phyloP scores from a whole-genome alignment of 1,284 basidiomycete species.

The Cutaneotrichosporon sp. region DNA sequence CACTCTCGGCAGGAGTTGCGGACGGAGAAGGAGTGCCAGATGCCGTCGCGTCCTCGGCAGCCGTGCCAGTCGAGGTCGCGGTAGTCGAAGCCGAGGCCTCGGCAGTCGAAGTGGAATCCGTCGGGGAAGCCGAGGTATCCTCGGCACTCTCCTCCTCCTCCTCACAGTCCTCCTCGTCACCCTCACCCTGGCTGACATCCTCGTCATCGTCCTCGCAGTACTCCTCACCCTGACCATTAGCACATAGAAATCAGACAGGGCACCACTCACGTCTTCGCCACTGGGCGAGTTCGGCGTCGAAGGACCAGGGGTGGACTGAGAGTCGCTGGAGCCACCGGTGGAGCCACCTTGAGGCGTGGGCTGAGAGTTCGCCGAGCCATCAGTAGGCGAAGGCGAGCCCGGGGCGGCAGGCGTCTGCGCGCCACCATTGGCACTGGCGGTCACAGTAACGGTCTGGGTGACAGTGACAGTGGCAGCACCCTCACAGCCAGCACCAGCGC shows the following conservation, averaged over 20 bases:
- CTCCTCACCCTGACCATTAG: slow-evolving; percentile 4
- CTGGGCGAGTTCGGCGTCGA: background rate
- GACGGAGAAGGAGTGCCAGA: background rate
- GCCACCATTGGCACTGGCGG: slow-evolving; percentile 1
- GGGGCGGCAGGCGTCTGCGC: background rate
- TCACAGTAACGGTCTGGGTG: slow-evolving; percentile 11
- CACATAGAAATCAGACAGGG: too few species aligned
- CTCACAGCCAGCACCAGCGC: too few species aligned
- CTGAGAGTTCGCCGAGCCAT: background rate
- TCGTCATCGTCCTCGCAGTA: slow-evolving; percentile 14
- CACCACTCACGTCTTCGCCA: too few species aligned
- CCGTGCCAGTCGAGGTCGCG: background rate
- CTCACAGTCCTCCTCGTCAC: slow-evolving; percentile 2
- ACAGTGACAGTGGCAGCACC: background rate
- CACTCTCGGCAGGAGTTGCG: too few species aligned
- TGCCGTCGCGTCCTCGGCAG: background rate
- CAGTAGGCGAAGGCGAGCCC: too few species aligned
- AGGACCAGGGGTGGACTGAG: background rate
- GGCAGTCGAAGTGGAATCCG: background rate
- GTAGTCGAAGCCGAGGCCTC: slow-evolving; percentile 1
- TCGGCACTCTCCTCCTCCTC: slow-evolving; percentile 58
- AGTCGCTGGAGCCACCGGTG: too few species aligned
- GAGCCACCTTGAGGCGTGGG: too few species aligned
- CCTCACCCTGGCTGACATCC: background rate
- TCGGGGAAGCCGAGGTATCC: slow-evolving; percentile 60